Base-by-base conservation (phyloP, 495 filamentous ascomycete genomes). In the Penicillium psychrofluorescens region DNA sequence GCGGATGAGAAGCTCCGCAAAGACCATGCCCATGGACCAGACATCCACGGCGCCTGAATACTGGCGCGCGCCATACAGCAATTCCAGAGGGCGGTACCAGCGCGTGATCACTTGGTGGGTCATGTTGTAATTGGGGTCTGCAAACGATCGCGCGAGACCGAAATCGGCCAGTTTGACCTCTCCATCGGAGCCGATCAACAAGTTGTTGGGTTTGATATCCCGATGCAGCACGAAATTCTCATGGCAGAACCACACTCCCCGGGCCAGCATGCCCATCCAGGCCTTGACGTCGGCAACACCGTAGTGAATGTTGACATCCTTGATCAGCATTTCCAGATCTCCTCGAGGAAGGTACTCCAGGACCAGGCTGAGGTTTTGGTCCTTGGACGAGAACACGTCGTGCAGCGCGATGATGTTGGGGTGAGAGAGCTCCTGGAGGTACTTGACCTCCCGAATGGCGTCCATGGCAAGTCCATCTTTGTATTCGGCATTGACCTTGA, bases 141-240 rank as follows among this genome's bases (percentile, higher is more conserved):
- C 81, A 57, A 96, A 95, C 32, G 75, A 77, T 46, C 94, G 70
- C 9, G 92, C 92, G 27, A 97, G 78, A 72, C 92, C 92, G 59
- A 99, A 99, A 84, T 99, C 92, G 6, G 92, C 94, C 36, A 99
- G 77, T 61, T 94, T 99, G 46, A 97, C 79, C 56, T 90, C 86
- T 14, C 92, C 91, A 58, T 95, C 84, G 10, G 88, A 83, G 11
- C 90, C 89, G 48, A 97, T 92, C 37, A 99, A 77, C 57, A 97
- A 70, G 66, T 99, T 97, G 77, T 97, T 97, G 29, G 92, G 91
- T 62, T 99, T 99, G 72, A 99, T 97, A 71, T 99, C 94, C 49
- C 92, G 86, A 68, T 99, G 94, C 35, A 99, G 71, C 3, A 99
- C 79, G 50, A 83, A 89, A 62, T 92, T 94, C 61, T 87, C 86